Conservation (phyloP, 768 basidiomycete species). For the Myochromella boudieri region DNA sequence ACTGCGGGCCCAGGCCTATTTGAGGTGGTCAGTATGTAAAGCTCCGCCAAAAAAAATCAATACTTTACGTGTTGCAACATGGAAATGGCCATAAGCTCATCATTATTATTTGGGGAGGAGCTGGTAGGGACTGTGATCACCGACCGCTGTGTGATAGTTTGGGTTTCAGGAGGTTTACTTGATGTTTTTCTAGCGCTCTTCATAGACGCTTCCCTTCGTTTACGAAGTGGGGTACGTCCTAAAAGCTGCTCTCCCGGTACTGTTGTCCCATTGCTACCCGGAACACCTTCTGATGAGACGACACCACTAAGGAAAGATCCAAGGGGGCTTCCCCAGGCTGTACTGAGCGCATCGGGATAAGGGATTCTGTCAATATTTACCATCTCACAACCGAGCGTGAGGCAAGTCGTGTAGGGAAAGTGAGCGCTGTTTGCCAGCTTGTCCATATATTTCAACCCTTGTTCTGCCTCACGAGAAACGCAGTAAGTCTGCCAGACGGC, state of each 20-base stretch:
- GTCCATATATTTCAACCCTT: constrained; percentile 1
- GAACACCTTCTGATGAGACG: too few relatives aligned
- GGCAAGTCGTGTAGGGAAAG: background rate
- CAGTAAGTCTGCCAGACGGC: constrained; percentile 10
- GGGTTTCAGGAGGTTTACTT: background rate
- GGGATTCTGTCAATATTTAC: background rate
- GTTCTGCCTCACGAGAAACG: too few relatives aligned
- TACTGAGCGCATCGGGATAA: background rate
- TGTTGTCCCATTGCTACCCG: too few relatives aligned
- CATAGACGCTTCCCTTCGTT: too few relatives aligned
- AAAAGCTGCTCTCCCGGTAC: too few relatives aligned
- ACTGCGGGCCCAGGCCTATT: constrained; percentile 7
- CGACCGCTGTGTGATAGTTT: background rate
- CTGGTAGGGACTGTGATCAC: background rate
- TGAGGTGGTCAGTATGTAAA: background rate
- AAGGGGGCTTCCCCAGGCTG: too few relatives aligned
- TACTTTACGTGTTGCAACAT: constrained; percentile 5
- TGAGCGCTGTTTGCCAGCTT: background rate
- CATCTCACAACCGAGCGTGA: background rate
- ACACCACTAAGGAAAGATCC: too few relatives aligned
- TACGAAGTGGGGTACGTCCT: background rate
- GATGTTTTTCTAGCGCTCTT: background rate
- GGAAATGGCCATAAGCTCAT: too few relatives aligned
- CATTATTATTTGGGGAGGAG: background rate
- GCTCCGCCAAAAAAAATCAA: background rate